A percentile compares a stretch with the other conserved stretches of the same genome.
Conservation (phyloP, 2,329 filamentous ascomycete genomes). For the Exophiala xenobiotica region DNA sequence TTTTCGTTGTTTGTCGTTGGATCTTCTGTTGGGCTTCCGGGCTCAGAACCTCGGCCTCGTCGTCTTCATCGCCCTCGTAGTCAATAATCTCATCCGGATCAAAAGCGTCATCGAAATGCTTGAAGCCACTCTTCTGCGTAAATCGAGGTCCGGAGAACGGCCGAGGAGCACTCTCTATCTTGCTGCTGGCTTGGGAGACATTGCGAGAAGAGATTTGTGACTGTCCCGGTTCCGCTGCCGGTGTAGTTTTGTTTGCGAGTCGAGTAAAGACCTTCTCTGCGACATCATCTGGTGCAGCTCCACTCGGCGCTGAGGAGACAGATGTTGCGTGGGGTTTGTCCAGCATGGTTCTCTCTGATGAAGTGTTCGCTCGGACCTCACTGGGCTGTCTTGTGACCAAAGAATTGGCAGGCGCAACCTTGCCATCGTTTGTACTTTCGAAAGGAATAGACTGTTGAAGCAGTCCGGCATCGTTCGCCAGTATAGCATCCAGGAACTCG, state of each 20-base stretch:
- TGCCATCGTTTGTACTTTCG: slow-evolving; percentile 42
- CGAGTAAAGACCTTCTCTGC: neutral
- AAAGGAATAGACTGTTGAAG: slow-evolving; percentile 65
- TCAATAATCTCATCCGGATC: slow-evolving; percentile 36
- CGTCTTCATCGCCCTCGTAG: slow-evolving; percentile 25
- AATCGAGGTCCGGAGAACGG: slow-evolving; percentile 34
- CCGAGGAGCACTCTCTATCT: slow-evolving; percentile 31
- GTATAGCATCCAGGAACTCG: slow-evolving; percentile 86
- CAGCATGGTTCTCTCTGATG: neutral
- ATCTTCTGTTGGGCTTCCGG: slow-evolving; percentile 5
- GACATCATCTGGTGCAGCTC: neutral
- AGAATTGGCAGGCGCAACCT: slow-evolving; percentile 21
- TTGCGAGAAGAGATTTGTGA: slow-evolving; percentile 2
- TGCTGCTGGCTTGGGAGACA: slow-evolving; percentile 14
- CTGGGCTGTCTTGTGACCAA: slow-evolving; percentile 12
- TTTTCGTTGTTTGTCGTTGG: slow-evolving; percentile 8
- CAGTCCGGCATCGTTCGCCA: slow-evolving; percentile 72
- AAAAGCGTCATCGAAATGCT: slow-evolving; percentile 67
- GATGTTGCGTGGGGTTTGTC: slow-evolving; percentile 11
- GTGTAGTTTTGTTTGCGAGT: neutral
- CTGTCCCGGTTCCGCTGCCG: slow-evolving; percentile 3
- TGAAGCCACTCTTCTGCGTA: slow-evolving; percentile 57
- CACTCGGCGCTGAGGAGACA: slow-evolving; percentile 36
- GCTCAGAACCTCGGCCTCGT: slow-evolving; percentile 8
- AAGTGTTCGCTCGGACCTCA: slow-evolving; percentile 27